phyloP scores from a whole-genome alignment of 805 yeast species.

The Lipomyces orientalis region DNA sequence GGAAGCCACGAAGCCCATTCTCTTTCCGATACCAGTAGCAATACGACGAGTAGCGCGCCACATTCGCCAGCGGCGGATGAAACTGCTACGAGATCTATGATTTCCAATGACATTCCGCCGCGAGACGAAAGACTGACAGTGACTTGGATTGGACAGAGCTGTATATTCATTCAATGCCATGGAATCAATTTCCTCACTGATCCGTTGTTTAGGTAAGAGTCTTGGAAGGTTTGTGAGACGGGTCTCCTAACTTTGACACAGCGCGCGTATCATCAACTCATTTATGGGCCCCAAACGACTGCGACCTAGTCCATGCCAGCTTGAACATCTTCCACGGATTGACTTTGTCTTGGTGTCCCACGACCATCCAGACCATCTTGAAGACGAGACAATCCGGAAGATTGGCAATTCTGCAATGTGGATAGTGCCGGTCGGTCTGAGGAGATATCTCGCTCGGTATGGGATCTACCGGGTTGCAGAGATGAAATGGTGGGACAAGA shows the following conservation, averaged over 20 bases:
- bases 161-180: conserved; percentile 72
- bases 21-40: conserved; percentile 10
- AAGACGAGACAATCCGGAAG: conserved; percentile 57
- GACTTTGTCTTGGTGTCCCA: conserved; percentile 84
- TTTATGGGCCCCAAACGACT: conserved; percentile 82
- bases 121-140: conserved; percentile 59
- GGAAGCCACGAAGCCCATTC: background rate
- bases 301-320: conserved; percentile 72
- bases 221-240: background rate
- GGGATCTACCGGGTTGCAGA: conserved; percentile 72
- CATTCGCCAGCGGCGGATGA: conserved; percentile 11
- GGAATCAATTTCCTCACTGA: conserved; percentile 82
- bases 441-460: conserved; percentile 59
- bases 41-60: conserved; percentile 6
- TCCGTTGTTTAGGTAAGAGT: conserved; percentile 63
- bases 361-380: conserved; percentile 95
- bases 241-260: conserved; percentile 17
- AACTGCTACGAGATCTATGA: background rate
- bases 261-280: conserved; percentile 64
- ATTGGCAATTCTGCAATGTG: conserved; percentile 71
- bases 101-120: conserved; percentile 43
- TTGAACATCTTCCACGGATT: conserved; percentile 68
- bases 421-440: conserved; percentile 87
- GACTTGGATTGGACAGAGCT: conserved; percentile 95
- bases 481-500: conserved; percentile 91